Base-by-base conservation (phyloP, 768 basidiomycete species). In the Lentinus brumalis region DNA sequence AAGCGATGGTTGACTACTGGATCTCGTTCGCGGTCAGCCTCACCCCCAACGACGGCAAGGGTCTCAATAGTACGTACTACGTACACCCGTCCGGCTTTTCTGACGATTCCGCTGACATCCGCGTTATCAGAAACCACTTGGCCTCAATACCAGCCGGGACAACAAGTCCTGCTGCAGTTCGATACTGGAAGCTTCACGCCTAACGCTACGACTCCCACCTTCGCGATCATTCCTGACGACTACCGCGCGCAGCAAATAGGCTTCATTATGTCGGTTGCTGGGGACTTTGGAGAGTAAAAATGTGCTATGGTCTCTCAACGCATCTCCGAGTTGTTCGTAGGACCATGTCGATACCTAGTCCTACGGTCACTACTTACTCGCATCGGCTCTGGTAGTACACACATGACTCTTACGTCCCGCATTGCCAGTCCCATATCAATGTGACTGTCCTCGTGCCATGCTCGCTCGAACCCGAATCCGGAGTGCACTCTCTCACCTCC, bases 21-120 rank as follows among this genome's bases (percentile, higher is more conserved):
- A 66, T 81, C n/a, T 80, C 80, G 0, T 81, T 81, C 56, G 77
- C 77, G 1, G 77, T 75, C 2, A 77, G 75, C 30, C 66, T 81
- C 30, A 73, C 76, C 39, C 79, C 80, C 15, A 80, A 80, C 56
- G 79, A 81, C 53, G 76, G 77, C 4, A 70, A 65, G 12, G 79
- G 79, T 14, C 54, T 67, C 31, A 46, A 57, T 8, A 76, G 78
- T 79, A 57, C 47, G 69, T 58, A 32, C 12, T 39, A 26, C 21
- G 21, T 26, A 26, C 21, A 26, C 21, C 21, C 21, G 21, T 26
- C 21, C 21, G 21, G 2, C 21, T 26, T 26, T 26, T 2, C 21
- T 26, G 21, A 26, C 21, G 21, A 26, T 2, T 26, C 21, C 21
- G 63, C 44, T 26, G 15, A 55, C 50, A 31, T 62, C 61, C 45